Conservation (phyloP, 306 rosid genomes). For the Arachis hypogaea region DNA sequence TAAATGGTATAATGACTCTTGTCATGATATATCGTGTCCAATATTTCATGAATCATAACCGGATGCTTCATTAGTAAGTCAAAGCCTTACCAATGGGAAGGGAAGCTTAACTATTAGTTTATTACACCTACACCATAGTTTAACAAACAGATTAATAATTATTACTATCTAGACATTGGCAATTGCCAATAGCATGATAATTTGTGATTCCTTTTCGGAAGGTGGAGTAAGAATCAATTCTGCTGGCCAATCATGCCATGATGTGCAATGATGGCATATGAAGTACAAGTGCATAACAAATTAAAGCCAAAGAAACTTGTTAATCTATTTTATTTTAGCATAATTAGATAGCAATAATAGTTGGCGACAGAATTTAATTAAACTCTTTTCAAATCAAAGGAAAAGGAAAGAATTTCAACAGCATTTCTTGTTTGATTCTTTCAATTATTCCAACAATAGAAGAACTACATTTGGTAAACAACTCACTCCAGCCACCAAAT, state of each 20-base stretch:
- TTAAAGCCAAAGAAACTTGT: background rate
- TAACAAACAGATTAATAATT: background rate
- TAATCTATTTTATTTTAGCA: background rate
- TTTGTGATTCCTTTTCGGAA: background rate
- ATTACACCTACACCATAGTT: background rate
- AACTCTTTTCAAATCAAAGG: too few relatives aligned
- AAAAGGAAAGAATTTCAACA: background rate
- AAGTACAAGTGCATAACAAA: background rate
- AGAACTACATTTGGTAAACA: background rate
- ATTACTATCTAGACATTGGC: too few relatives aligned
- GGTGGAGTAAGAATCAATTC: conserved; percentile 7
- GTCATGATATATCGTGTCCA: background rate
- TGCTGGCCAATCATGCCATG: conserved; percentile 5
- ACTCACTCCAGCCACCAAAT: conserved; percentile 11
- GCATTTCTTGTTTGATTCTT: background rate
- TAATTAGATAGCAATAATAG: conserved; percentile 20
- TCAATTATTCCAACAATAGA: background rate
- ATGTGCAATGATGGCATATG: background rate
- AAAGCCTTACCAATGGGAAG: background rate
- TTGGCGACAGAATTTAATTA: background rate
- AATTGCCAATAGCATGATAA: background rate
- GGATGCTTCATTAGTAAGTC: conserved; percentile 32
- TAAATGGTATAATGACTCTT: background rate
- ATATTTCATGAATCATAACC: conserved; percentile 20
- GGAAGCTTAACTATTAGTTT: background rate